Conservation (phyloP, 2,329 filamentous ascomycete genomes). For the Juglanconis oblonga region DNA sequence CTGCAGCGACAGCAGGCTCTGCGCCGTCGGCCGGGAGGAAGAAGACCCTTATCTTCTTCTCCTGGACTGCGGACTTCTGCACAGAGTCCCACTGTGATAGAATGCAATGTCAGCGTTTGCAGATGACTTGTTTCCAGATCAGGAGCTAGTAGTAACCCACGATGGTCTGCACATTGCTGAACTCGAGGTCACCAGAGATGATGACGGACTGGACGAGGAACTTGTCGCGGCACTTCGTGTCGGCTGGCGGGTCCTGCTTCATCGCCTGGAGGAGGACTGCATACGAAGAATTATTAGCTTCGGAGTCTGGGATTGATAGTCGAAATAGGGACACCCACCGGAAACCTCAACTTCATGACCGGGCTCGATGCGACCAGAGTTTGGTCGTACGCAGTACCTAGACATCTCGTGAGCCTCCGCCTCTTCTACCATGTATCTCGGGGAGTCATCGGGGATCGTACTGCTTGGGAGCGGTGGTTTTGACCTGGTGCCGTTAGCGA, state of each 20-base stretch:
- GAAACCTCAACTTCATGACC: constrained; percentile 89
- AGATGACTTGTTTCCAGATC: neutral
- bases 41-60: constrained; percentile 92
- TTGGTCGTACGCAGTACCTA: constrained; percentile 96
- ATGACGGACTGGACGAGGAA: constrained; percentile 92
- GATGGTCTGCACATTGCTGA: constrained; percentile 74
- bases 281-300: constrained; percentile 23
- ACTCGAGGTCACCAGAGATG: constrained; percentile 81
- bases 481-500: constrained; percentile 64
- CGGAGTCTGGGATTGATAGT: neutral
- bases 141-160: constrained; percentile 49
- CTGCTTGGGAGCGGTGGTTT: constrained; percentile 99
- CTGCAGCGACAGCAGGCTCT: constrained; percentile 19
- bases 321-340: constrained; percentile 52
- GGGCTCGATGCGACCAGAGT: constrained; percentile 92
- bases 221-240: constrained; percentile 93
- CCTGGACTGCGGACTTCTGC: constrained; percentile 75
- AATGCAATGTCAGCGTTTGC: constrained; percentile 25
- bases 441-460: constrained; percentile 48
- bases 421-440: constrained; percentile 17
- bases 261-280: constrained; percentile 93
- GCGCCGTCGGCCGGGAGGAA: constrained; percentile 67
- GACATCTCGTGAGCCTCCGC: constrained; percentile 23
- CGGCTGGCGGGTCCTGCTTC: constrained; percentile 86
- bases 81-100: constrained; percentile 69